Conservation (phyloP, 495 filamentous ascomycete genomes). For the Neurospora tetrasperma region DNA sequence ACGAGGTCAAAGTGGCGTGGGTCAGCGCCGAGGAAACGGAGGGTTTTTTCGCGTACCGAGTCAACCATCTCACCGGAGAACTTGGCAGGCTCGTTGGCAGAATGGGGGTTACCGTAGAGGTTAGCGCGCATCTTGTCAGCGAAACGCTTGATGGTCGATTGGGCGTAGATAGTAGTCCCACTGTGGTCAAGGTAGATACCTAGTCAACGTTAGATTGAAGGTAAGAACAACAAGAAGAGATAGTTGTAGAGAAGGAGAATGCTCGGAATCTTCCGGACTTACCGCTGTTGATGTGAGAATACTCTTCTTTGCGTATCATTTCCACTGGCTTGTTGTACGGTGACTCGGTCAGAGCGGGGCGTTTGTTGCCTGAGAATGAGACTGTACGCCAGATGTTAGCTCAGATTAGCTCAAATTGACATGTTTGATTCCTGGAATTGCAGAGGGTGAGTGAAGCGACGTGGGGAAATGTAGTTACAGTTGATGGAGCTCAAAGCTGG, state of each 20-base stretch:
- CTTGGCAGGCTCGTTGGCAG: slow-evolving; percentile 53
- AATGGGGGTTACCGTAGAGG: slow-evolving; percentile 71
- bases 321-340: slow-evolving; percentile 31
- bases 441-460: neutral
- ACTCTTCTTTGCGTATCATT: slow-evolving; percentile 32
- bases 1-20: slow-evolving; percentile 77
- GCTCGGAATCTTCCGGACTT: neutral
- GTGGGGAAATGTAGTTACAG: slow-evolving; percentile 1
- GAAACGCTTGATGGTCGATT: slow-evolving; percentile 50
- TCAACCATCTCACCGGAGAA: slow-evolving; percentile 52
- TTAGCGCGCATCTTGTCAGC: slow-evolving; percentile 44
- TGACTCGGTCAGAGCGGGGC: neutral
- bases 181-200: slow-evolving; percentile 65
- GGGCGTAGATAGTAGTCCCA: slow-evolving; percentile 62
- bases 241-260: neutral
- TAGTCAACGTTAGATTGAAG: slow-evolving; percentile 6
- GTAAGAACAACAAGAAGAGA: neutral
- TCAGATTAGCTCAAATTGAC: neutral
- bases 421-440: neutral
- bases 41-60: slow-evolving; percentile 46
- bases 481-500: slow-evolving; percentile 9
- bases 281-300: slow-evolving; percentile 40
- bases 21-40: slow-evolving; percentile 78
- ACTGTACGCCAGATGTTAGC: neutral
- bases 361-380: neutral